A percentile compares a stretch with the other conserved stretches of the same genome.
phyloP scores from a whole-genome alignment of 306 rosid species.

The Vicia sativa region DNA sequence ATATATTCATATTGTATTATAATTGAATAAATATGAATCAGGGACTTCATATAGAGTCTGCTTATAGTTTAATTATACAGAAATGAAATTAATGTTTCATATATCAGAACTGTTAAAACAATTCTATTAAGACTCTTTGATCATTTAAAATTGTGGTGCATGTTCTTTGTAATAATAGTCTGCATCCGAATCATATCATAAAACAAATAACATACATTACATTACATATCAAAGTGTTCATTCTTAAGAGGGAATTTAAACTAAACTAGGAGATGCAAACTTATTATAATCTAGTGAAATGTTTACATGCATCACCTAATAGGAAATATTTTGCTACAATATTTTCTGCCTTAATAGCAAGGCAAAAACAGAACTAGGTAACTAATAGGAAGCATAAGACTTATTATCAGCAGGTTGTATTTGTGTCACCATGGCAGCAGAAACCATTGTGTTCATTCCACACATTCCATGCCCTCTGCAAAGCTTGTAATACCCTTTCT shows the following conservation, averaged over 20 bases:
- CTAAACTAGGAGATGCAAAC: not conserved
- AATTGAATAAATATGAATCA: too few relatives aligned
- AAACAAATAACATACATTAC: not conserved
- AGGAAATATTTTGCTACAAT: not conserved
- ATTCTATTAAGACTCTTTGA: too few relatives aligned
- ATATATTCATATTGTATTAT: too few relatives aligned
- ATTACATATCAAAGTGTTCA: not conserved
- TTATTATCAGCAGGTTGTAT: not conserved
- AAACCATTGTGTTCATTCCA: conserved; percentile 84
- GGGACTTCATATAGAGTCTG: too few relatives aligned
- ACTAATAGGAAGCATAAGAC: conserved; percentile 39
- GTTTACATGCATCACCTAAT: conserved; percentile 6
- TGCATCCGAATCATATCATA: not conserved
- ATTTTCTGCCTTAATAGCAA: conserved; percentile 7
- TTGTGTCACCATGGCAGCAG: conserved; percentile 63
- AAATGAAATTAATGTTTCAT: too few relatives aligned
- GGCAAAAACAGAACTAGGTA: conserved; percentile 20
- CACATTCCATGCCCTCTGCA: conserved; percentile 80
- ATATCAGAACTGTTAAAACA: too few relatives aligned
- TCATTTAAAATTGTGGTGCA: too few relatives aligned
- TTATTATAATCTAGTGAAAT: conserved; percentile 3
- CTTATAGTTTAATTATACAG: not conserved
- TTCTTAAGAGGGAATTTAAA: not conserved
- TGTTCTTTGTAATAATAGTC: too few relatives aligned
- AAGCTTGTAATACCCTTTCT: conserved; percentile 62